phyloP scores from a whole-genome alignment of 345 rosid genomes.

The Eucalyptus sideroxylon region DNA sequence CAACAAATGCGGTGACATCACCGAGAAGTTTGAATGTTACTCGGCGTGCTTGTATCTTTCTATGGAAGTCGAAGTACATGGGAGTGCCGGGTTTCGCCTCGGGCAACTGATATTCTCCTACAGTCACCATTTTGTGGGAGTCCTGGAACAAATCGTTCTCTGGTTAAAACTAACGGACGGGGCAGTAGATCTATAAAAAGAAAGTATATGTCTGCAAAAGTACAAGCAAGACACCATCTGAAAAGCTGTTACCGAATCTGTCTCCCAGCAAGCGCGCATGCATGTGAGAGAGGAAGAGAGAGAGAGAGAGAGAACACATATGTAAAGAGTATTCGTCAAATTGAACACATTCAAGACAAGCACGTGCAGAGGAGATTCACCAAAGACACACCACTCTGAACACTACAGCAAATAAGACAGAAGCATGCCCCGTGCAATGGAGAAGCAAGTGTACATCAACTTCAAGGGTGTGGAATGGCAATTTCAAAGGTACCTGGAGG shows the following conservation, averaged over 20 bases:
- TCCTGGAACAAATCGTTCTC: conserved; percentile 2
- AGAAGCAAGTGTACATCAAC: neutral
- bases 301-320: neutral
- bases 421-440: neutral
- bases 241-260: neutral
- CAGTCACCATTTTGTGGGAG: conserved; percentile 48
- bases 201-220: neutral
- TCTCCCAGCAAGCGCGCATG: neutral
- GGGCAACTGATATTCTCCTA: conserved; percentile 78
- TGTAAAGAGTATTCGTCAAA: neutral
- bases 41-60: conserved; percentile 46
- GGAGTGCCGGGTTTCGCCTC: conserved; percentile 65
- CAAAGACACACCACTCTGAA: neutral
- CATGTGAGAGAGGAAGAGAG: neutral
- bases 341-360: neutral
- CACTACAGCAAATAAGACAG: neutral
- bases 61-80: conserved; percentile 83
- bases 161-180: neutral
- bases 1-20: conserved; percentile 62
- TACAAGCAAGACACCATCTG: neutral
- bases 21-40: conserved; percentile 61
- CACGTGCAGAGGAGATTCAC: neutral
- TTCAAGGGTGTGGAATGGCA: neutral
- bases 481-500: conserved; percentile 49
- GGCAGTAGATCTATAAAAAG: neutral